These are phyloP conservation scores for Helotiales sp. DNA, from an alignment of 2,329 filamentous ascomycete genomes.

Conservation along the genomic window DNA sequence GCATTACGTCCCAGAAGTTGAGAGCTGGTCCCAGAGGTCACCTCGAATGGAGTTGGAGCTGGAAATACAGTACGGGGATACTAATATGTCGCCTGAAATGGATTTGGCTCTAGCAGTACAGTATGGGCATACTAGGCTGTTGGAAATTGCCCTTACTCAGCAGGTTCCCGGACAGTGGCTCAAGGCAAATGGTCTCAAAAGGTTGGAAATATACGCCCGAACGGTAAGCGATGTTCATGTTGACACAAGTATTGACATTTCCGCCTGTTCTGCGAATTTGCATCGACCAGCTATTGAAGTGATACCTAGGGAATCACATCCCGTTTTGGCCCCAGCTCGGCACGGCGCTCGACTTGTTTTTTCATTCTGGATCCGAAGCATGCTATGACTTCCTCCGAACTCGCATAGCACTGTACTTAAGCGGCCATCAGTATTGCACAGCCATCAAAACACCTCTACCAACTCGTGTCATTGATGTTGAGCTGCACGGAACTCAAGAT, in stretches of 20 bases:
- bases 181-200: not conserved
- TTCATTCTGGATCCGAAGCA: not conserved
- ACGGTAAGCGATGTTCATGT: not conserved
- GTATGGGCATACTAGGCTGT: not conserved
- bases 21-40: not conserved
- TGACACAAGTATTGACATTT: too few relatives aligned
- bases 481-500: not conserved
- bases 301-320: not conserved
- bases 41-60: not conserved
- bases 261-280: too few relatives aligned
- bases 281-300: not conserved
- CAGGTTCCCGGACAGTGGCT: not conserved
- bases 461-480: constrained; percentile 8
- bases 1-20: not conserved
- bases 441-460: not conserved
- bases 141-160: not conserved
- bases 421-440: not conserved
- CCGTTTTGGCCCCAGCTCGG: not conserved
- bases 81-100: too few relatives aligned
- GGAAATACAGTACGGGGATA: not conserved
- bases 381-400: not conserved
- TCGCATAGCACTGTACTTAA: not conserved
- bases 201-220: not conserved
- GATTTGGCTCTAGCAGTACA: not conserved
- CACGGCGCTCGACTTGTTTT: not conserved